Conservation (phyloP, 2,329 filamentous ascomycete genomes). For the Epichloe uncinata region DNA sequence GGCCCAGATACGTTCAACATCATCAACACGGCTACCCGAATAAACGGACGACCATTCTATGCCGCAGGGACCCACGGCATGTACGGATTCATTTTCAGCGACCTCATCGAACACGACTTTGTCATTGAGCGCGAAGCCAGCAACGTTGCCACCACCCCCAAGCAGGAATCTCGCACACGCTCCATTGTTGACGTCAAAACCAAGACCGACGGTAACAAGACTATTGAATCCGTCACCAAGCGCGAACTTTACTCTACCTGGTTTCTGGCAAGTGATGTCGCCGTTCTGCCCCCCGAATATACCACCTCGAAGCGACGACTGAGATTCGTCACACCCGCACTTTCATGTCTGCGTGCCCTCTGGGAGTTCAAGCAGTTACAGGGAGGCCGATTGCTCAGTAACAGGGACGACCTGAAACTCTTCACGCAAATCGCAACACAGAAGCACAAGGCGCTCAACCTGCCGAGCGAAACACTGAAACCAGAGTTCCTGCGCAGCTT, state of each 20-base stretch:
- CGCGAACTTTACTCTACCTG: constrained; percentile 82
- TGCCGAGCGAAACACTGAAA: constrained; percentile 53
- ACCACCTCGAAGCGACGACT: constrained; percentile 51
- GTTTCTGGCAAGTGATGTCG: constrained; percentile 66
- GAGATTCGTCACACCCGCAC: constrained; percentile 65
- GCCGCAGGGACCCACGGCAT: constrained; percentile 76
- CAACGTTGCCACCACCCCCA: constrained; percentile 56
- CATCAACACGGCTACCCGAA: constrained; percentile 76
- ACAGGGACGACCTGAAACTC: constrained; percentile 51
- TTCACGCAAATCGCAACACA: constrained; percentile 70
- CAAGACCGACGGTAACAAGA: constrained; percentile 54
- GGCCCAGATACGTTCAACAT: constrained; percentile 59
- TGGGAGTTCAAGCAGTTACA: constrained; percentile 63
- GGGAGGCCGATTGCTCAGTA: constrained; percentile 38
- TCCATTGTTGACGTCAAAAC: constrained; percentile 58
- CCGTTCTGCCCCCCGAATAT: constrained; percentile 56
- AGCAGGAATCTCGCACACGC: constrained; percentile 64
- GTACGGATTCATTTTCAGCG: constrained; percentile 90
- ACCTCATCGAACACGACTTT: constrained; percentile 82
- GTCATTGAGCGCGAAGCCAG: constrained; percentile 74
- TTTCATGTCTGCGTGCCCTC: constrained; percentile 76
- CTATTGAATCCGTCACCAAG: constrained; percentile 79
- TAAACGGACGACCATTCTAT: constrained; percentile 74
- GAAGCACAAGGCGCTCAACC: constrained; percentile 61
- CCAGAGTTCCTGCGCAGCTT: constrained; percentile 71